Evolutionary conservation across 2,329 filamentous ascomycete species (phyloP).

Genomic region (Fusarium chuoi): DNA sequence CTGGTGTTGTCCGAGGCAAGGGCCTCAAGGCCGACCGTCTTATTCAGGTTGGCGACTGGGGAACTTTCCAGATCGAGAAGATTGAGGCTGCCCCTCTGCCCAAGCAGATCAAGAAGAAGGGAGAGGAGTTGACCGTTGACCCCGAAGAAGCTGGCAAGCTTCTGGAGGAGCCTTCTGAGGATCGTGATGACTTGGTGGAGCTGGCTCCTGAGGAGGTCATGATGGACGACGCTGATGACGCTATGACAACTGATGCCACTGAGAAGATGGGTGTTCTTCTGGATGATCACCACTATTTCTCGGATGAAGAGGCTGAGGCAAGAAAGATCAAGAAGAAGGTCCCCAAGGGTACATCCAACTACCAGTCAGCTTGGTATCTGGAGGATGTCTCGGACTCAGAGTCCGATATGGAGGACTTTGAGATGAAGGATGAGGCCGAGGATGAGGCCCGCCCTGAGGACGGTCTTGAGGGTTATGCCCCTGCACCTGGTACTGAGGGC

Average conservation of each 20-base stretch:
- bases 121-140: constrained; percentile 77
- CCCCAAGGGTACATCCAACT: constrained; percentile 90
- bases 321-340: constrained; percentile 73
- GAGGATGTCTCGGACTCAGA: constrained; percentile 83
- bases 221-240: constrained; percentile 72
- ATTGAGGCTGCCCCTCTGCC: constrained; percentile 81
- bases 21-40: constrained; percentile 90
- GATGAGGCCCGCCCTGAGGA: constrained; percentile 79
- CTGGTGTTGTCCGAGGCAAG: constrained; percentile 86
- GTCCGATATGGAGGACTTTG: constrained; percentile 80
- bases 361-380: constrained; percentile 95
- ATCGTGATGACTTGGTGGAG: constrained; percentile 84
- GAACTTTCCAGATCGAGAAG: constrained; percentile 90
- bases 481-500: constrained; percentile 76
- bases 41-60: constrained; percentile 93
- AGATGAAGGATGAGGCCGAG: constrained; percentile 66
- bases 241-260: constrained; percentile 50
- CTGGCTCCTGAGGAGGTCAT: constrained; percentile 86
- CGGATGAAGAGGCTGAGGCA: constrained; percentile 71
- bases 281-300: constrained; percentile 98
- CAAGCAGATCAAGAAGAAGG: constrained; percentile 68
- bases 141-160: constrained; percentile 68
- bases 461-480: constrained; percentile 77
- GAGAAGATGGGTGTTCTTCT: constrained; percentile 87
- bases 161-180: constrained; percentile 77